Percentiles rank a stretch among this genome's conserved stretches.
Conservation (phyloP, 2,329 filamentous ascomycete genomes). For the Sporothrix curviconia region DNA sequence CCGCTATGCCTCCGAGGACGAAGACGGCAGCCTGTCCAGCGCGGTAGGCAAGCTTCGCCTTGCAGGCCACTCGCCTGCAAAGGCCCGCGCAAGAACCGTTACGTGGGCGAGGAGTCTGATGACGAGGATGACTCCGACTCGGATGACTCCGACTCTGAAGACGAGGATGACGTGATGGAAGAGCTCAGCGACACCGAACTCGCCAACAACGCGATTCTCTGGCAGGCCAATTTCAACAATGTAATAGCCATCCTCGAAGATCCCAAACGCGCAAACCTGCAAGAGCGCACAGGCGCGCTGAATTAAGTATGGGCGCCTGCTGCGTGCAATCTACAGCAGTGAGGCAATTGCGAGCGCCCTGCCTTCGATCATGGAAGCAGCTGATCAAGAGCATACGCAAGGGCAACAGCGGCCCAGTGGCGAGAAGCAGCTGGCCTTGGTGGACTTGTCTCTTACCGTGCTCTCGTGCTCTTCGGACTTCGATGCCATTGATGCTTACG, state of each 20-base stretch:
- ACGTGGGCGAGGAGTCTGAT: no score
- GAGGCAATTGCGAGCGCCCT: constrained; percentile 54
- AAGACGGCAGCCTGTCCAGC: constrained; percentile 31
- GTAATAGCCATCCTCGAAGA: constrained; percentile 64
- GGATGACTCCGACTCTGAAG: constrained; percentile 43
- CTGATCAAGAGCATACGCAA: constrained; percentile 65
- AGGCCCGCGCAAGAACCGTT: no score
- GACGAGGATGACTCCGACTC: constrained; percentile 24
- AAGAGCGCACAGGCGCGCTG: constrained; percentile 61
- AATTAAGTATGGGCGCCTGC: constrained; percentile 54
- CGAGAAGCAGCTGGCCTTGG: constrained; percentile 64
- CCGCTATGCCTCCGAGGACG: constrained; percentile 58
- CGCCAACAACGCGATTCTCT: constrained; percentile 37
- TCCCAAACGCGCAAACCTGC: constrained; percentile 69
- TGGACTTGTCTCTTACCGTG: constrained; percentile 64
- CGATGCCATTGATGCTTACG: constrained; percentile 44
- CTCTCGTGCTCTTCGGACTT: constrained; percentile 48
- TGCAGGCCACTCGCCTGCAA: not conserved
- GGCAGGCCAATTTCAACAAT: constrained; percentile 56
- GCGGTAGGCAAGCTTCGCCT: not conserved
- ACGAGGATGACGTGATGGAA: constrained; percentile 37
- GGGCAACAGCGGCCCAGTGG: constrained; percentile 59
- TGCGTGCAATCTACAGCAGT: constrained; percentile 62
- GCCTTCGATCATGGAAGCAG: constrained; percentile 54
- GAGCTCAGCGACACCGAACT: constrained; percentile 42